Percentiles rank a stretch among this genome's conserved stretches.
Conservation (phyloP, 495 filamentous ascomycete species). For the Neurospora pannonica region DNA sequence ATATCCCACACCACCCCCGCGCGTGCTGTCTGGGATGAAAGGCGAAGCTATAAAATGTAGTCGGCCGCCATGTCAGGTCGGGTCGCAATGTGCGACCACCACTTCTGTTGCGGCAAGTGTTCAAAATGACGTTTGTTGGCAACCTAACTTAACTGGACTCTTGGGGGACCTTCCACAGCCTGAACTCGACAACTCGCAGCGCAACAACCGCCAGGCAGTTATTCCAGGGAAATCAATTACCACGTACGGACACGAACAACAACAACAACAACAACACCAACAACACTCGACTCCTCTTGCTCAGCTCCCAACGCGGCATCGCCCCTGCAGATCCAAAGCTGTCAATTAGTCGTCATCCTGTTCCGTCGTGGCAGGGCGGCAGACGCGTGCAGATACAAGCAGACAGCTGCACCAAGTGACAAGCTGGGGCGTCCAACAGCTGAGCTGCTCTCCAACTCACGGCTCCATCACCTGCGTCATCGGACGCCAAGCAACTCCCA, state of each 20-base stretch:
- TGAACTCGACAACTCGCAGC: neutral
- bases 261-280: neutral
- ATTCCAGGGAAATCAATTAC: neutral
- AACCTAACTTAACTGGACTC: neutral
- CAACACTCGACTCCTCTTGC: neutral
- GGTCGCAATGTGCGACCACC: neutral
- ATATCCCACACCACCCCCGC: neutral
- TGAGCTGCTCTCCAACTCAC: neutral
- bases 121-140: neutral
- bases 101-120: neutral
- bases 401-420: neutral
- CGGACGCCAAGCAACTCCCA: neutral
- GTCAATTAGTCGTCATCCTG: neutral
- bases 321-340: neutral
- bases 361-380: neutral
- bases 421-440: neutral
- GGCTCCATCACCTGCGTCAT: neutral
- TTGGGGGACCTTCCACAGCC: neutral
- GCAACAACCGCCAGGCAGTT: neutral
- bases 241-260: neutral
- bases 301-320: neutral
- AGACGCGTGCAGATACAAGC: neutral
- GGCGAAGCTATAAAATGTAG: neutral
- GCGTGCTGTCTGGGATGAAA: neutral
- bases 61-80: neutral